Percentiles rank a stretch among this genome's conserved stretches.
Conservation (phyloP, 208 protist genomes). For the Leishmania major region DNA sequence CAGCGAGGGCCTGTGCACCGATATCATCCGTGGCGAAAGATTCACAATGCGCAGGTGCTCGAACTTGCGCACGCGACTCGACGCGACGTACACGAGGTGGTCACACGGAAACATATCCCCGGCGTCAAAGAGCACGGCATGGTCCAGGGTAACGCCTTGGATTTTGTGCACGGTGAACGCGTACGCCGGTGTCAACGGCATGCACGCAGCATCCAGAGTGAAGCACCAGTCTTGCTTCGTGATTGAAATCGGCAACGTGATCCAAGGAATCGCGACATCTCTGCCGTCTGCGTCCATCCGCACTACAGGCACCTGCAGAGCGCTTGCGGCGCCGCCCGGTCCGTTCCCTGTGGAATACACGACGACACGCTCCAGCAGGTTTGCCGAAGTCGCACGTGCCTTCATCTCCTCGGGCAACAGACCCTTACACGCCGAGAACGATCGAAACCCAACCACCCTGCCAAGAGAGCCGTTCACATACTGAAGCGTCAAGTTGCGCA, state of each 20-base stretch:
- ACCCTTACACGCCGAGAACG: constrained; percentile 24
- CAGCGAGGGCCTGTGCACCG: constrained; percentile 68
- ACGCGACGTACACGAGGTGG: constrained; percentile 90
- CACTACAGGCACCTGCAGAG: constrained; percentile 63
- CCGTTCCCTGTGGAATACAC: background rate
- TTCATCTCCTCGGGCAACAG: constrained; percentile 53
- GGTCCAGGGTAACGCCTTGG: constrained; percentile 83
- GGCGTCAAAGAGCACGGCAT: constrained; percentile 76
- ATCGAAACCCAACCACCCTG: constrained; percentile 64
- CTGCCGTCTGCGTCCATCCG: constrained; percentile 65
- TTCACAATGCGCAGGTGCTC: constrained; percentile 80
- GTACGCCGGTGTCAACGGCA: constrained; percentile 86
- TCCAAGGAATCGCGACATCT: constrained; percentile 79
- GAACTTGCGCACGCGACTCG: constrained; percentile 77
- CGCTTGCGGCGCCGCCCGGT: background rate
- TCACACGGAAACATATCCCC: constrained; percentile 76
- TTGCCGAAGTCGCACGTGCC: constrained; percentile 1
- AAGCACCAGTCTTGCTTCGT: constrained; percentile 43
- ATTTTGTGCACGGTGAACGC: constrained; percentile 93
- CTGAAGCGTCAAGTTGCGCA: constrained; percentile 65
- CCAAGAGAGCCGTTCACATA: constrained; percentile 87
- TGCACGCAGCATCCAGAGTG: constrained; percentile 38
- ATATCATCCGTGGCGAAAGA: constrained; percentile 68
- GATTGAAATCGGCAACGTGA: constrained; percentile 43
- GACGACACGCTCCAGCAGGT: background rate